These are phyloP conservation scores for Zelopaecilomyces penicillatus DNA, from an alignment of 2,329 filamentous ascomycete genomes.

Conservation along the genomic window DNA sequence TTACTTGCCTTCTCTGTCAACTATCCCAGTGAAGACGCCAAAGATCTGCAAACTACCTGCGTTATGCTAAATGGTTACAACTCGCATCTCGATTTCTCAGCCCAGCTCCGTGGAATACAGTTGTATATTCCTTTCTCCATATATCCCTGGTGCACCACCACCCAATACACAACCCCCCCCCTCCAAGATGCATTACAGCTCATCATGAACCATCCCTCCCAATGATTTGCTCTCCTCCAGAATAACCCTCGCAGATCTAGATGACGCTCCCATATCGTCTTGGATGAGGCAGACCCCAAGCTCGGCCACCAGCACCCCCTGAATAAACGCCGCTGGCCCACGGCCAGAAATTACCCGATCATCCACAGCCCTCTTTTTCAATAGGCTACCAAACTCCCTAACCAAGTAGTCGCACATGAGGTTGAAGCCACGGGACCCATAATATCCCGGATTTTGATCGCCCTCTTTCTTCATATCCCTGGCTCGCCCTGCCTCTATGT, in stretches of 20 bases:
- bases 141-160: no score
- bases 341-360: slow-evolving; percentile 60
- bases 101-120: no score
- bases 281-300: slow-evolving; percentile 45
- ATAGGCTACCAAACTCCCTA: slow-evolving; percentile 44
- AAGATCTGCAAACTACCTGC: no score
- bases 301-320: slow-evolving; percentile 71
- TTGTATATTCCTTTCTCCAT: no score
- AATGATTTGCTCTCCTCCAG: slow-evolving; percentile 59
- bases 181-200: slow-evolving; percentile 22
- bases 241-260: slow-evolving; percentile 41
- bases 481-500: slow-evolving; percentile 48
- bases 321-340: slow-evolving; percentile 61
- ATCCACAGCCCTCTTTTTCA: slow-evolving; percentile 53
- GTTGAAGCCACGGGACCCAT: slow-evolving; percentile 65
- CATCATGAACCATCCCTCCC: slow-evolving; percentile 60
- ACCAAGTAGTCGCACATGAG: slow-evolving; percentile 65
- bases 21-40: no score
- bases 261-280: slow-evolving; percentile 43
- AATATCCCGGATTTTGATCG: slow-evolving; percentile 68
- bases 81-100: no score
- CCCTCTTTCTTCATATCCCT: slow-evolving; percentile 52
- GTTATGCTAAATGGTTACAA: no score
- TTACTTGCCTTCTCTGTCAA: no score
- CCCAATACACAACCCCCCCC: no score